Evolutionary conservation across 2,329 filamentous ascomycete species (phyloP), one percentile per base, ranked within the genome.

Genomic region (Apiospora sp.): DNA sequence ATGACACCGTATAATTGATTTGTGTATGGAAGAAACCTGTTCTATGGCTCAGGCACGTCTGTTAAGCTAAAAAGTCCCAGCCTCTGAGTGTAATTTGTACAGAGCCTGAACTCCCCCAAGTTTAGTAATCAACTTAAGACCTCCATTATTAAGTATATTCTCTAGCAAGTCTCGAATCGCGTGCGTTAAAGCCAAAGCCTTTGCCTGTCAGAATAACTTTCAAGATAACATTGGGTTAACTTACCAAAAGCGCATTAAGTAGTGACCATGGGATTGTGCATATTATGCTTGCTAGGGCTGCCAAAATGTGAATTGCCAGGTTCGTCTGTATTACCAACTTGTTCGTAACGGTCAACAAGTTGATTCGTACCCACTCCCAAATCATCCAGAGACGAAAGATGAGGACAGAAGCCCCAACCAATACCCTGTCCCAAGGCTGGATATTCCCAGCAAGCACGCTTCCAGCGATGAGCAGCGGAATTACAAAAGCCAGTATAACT

Each of bases 171-270:
- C 49, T 30, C 49, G 49, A 30, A 54, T 54, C 8, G 49, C 49
- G 49, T 54, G 49, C 49, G 49, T 54, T 54, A 54, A 51, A 51
- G 48, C 48, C 22, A 51, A 51, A 12, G 48, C 48, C 48, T 51
- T 51, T 51, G 22, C 48, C 16, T 54, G 24, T 54, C 49, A 54
- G 49, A 54, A 27, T 16, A 54, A 4, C 49, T 54, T 54, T 54
- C 24, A 54, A 14, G 49, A 54, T 30, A 54, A 27, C 1, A 3
- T 16, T 4, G 49, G 6, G 49, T 54, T 16, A 30, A 54, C 49
- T 54, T 54, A 54, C 49, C 12, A 54, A 14, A 30, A 54, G 49
- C 24, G 49, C 49, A 16, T 30, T 54, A 4, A 30, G 24, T 30
- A 54, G 24, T 54, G 49, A 27, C 49, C 49, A 30, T 54, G 49